A percentile compares a stretch with the other conserved stretches of the same genome.
Evolutionary conservation across 225 moss, liverwort and hornwort species (phyloP).

Genomic region (Sphagnum tenellum): DNA sequence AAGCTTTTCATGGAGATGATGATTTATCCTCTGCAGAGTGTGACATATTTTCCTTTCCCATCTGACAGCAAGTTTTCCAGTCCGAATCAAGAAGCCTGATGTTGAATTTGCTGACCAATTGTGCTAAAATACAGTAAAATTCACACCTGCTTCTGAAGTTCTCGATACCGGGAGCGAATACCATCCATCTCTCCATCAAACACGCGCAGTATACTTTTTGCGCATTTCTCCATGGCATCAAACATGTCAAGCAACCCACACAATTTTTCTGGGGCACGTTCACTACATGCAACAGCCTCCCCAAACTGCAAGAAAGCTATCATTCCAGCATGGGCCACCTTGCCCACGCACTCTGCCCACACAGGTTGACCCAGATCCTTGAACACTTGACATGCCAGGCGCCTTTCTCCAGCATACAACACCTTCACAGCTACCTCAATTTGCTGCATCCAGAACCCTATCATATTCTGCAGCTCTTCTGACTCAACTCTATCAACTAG

Average conservation of each 20-base stretch:
- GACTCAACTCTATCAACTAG: constrained; percentile 59
- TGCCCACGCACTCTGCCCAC: constrained; percentile 64
- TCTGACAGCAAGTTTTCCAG: no score
- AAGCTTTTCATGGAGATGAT: no score
- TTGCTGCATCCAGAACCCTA: constrained; percentile 69
- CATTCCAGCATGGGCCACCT: constrained; percentile 59
- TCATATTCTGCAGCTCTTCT: constrained; percentile 67
- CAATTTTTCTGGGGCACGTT: constrained; percentile 75
- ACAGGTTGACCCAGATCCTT: constrained; percentile 56
- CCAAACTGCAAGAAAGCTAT: constrained; percentile 65
- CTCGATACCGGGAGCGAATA: constrained; percentile 58
- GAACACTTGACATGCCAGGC: constrained; percentile 64
- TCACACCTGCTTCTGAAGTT: constrained; percentile 55
- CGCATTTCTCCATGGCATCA: constrained; percentile 60
- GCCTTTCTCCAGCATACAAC: constrained; percentile 64
- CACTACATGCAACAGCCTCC: constrained; percentile 66
- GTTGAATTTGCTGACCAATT: no score
- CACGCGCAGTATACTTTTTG: constrained; percentile 40
- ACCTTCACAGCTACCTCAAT: constrained; percentile 72
- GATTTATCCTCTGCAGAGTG: no score
- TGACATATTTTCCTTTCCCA: no score
- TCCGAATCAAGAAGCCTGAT: no score
- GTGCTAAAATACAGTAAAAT: no score
- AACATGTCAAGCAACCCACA: constrained; percentile 91
- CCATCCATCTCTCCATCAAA: constrained; percentile 74